phyloP scores from a whole-genome alignment of 257 asterid genomes.

The Leptodermis oblonga region DNA sequence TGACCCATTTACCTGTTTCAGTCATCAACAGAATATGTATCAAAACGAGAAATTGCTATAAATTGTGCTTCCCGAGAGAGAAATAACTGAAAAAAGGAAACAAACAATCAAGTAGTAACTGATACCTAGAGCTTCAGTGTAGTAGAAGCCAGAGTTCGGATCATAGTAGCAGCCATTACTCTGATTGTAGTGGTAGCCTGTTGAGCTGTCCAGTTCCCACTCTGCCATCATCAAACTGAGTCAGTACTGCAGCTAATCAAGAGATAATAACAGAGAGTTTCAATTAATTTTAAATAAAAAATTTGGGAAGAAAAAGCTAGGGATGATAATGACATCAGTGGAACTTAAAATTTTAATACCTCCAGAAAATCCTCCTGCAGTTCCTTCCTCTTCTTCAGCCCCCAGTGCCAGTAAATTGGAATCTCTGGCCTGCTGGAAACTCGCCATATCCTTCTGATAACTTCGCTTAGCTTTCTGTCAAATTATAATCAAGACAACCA shows the following conservation, averaged over 20 bases:
- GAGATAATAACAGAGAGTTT: conserved; percentile 6
- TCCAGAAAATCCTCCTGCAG: conserved; percentile 58
- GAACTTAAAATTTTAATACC: conserved; percentile 33
- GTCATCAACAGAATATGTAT: conserved; percentile 7
- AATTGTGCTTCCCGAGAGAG: background rate
- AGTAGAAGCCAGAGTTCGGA: conserved; percentile 95
- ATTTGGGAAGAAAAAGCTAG: conserved; percentile 7
- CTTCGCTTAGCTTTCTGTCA: conserved; percentile 91
- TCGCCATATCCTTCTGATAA: conserved; percentile 81
- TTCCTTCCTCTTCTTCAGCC: conserved; percentile 34
- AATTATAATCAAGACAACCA: background rate
- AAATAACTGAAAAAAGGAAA: background rate
- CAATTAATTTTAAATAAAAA: background rate
- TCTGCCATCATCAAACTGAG: conserved; percentile 39
- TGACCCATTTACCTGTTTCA: conserved; percentile 82
- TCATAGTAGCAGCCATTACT: conserved; percentile 62
- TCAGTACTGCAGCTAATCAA: background rate
- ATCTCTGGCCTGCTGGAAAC: conserved; percentile 64
- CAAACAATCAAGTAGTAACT: conserved; percentile 3
- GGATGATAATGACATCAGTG: background rate
- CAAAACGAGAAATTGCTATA: background rate
- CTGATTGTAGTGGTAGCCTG: conserved; percentile 77
- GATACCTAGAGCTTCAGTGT: conserved; percentile 78
- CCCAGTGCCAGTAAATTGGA: conserved; percentile 53
- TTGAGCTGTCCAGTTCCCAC: conserved; percentile 74